phyloP scores from a whole-genome alignment of 2,329 filamentous ascomycete genomes.

The Zalaria sp. region DNA sequence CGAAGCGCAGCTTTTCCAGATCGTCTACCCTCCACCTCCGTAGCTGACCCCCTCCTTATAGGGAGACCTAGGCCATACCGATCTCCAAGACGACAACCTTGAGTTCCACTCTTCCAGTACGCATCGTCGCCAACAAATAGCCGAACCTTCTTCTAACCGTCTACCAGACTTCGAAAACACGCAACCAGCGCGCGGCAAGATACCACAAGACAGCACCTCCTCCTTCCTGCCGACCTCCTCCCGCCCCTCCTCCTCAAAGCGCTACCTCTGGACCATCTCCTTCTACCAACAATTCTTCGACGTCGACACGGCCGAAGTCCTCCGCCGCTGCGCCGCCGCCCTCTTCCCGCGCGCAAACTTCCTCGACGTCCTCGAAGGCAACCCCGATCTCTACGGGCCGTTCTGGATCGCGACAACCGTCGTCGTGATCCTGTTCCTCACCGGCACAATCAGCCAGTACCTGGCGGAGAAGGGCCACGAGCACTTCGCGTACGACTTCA shows the following conservation, averaged over 20 bases:
- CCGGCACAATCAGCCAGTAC: constrained; percentile 89
- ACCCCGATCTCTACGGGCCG: constrained; percentile 90
- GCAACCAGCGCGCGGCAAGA: constrained; percentile 36
- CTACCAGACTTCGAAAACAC: constrained; percentile 49
- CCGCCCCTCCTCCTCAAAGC: constrained; percentile 40
- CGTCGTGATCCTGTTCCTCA: constrained; percentile 85
- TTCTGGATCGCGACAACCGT: constrained; percentile 99
- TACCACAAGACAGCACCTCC: constrained; percentile 25
- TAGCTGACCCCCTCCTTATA: constrained; percentile 25
- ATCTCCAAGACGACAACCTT: constrained; percentile 77
- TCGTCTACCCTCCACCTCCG: background rate
- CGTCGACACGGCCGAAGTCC: constrained; percentile 82
- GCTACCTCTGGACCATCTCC: constrained; percentile 78
- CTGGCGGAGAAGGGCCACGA: constrained; percentile 51
- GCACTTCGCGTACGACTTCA: constrained; percentile 85
- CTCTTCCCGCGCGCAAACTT: constrained; percentile 88
- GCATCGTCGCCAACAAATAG: constrained; percentile 8
- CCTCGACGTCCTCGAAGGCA: constrained; percentile 90
- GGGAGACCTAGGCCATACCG: constrained; percentile 95
- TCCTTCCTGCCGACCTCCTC: constrained; percentile 23
- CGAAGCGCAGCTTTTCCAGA: constrained; percentile 6
- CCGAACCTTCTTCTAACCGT: background rate
- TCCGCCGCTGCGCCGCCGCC: constrained; percentile 76
- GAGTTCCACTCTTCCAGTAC: constrained; percentile 89
- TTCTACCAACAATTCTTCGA: constrained; percentile 99